These are phyloP conservation scores for Marchantia polymorpha DNA, from an alignment of 225 moss, liverwort and hornwort species.

Conservation along the genomic window DNA sequence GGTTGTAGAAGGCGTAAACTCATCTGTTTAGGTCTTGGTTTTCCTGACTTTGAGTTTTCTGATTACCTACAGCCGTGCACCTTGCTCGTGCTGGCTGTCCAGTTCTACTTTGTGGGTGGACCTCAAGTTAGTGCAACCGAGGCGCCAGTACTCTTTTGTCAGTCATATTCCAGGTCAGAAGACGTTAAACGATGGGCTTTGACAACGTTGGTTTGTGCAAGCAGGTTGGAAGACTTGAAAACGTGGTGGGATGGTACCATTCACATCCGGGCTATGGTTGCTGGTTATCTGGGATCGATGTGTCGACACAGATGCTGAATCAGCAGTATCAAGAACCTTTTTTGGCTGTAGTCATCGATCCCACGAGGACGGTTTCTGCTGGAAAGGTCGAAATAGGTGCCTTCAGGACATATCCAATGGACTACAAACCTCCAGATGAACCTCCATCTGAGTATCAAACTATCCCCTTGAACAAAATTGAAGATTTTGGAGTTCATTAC, in stretches of 20 bases:
- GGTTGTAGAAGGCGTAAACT: too few species aligned
- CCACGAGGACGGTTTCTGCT: constrained; percentile 80
- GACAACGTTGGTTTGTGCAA: constrained; percentile 33
- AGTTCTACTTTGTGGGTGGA: neutral
- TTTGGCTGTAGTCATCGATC: constrained; percentile 85
- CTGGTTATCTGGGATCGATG: constrained; percentile 94
- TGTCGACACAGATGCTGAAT: constrained; percentile 81
- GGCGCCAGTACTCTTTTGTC: neutral
- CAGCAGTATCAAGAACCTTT: constrained; percentile 90
- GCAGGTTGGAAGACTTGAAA: constrained; percentile 93
- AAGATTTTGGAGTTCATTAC: constrained; percentile 90
- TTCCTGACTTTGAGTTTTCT: too few species aligned
- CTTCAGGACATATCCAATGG: constrained; percentile 77
- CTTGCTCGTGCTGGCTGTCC: too few species aligned
- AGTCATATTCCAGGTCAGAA: neutral
- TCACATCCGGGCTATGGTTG: constrained; percentile 95
- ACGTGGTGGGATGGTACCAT: constrained; percentile 97
- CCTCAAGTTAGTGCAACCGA: neutral
- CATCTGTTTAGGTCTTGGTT: too few species aligned
- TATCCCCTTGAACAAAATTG: constrained; percentile 84
- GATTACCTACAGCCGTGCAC: too few species aligned
- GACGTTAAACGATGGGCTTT: constrained; percentile 4
- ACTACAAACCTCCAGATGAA: constrained; percentile 83
- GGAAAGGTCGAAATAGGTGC: constrained; percentile 93
- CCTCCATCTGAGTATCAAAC: constrained; percentile 92